Evolutionary conservation across 139 green algal genomes (phyloP), one percentile per base, ranked within the genome.

Genomic region (Chlorella sp.): DNA sequence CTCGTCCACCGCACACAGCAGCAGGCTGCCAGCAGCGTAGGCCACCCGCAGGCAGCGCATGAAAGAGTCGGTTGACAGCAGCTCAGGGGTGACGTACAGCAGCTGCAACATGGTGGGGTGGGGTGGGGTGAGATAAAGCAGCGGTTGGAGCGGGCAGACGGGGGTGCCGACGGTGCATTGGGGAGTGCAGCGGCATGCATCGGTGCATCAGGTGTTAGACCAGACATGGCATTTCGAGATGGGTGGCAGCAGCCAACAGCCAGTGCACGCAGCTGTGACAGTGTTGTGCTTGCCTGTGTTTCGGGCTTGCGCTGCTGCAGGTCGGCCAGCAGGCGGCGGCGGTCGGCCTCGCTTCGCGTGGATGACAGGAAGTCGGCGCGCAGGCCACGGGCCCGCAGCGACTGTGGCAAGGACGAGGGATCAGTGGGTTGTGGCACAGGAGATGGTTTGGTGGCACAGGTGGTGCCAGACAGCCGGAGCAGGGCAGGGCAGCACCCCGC

Each of bases 51-150:
- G 87, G 60, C 57, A 71, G 37, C n/a, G 36, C 87, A 81, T 48
- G 64, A 90, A 90, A 64, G 36, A 21, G 26, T 86, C 61, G 1
- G 87, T 93, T 14, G 90, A 87, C 64, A 95, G 88, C 92, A 94
- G 91, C 88, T 95, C 93, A 3, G 97, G 97, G 14, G 97, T 99
- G 16, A 97, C 89, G 89, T 97, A 98, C 87, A 99, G 93, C 89
- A 98, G 93, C 88, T 94, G 92, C 89, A 85, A 87, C 75, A 9
- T 68, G 53, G 89, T 5, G 48, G 48, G 5, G 48, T 9, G 48
- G 9, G 48, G 48, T n/a, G n/a, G n/a, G n/a, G n/a, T n/a, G n/a
- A n/a, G 48, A 5, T 57, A 16, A 9, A 57, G 7, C 48, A 9
- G 9, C 48, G 48, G 48, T 57, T 57, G 48, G 48, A 57, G 48